Conservation (phyloP, 2,329 filamentous ascomycete species). For the Bipolaris victoriae region DNA sequence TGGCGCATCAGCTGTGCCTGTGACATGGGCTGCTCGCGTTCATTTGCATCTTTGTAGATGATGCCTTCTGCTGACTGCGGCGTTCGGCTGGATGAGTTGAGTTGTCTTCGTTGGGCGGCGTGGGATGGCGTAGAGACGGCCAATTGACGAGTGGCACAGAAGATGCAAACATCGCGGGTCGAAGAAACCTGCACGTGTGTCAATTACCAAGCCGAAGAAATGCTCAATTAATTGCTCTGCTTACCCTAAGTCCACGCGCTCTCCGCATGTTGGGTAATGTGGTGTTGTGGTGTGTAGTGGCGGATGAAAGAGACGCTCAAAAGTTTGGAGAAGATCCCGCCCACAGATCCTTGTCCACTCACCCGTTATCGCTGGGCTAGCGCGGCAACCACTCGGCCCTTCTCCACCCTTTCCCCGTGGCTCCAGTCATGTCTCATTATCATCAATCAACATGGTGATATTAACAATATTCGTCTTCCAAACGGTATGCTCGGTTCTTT, state of each 20-base stretch:
- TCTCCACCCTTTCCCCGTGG: not conserved
- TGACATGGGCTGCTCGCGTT: conserved; percentile 27
- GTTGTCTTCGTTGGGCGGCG: conserved; percentile 37
- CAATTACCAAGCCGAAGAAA: not conserved
- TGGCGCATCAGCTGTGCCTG: conserved; percentile 40
- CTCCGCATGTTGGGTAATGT: conserved; percentile 34
- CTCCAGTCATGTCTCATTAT: not conserved
- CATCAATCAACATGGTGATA: not conserved
- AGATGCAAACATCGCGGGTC: conserved; percentile 47
- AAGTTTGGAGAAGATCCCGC: conserved; percentile 26
- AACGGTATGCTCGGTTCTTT: not conserved
- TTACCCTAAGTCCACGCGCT: conserved; percentile 40
- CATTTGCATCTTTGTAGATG: conserved; percentile 33
- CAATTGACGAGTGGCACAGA: conserved; percentile 47
- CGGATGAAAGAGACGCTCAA: conserved; percentile 17
- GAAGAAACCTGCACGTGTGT: conserved; percentile 37
- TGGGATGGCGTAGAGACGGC: conserved; percentile 25
- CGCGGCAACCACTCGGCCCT: not conserved
- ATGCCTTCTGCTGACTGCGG: conserved; percentile 40
- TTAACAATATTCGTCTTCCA: not conserved
- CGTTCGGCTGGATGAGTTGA: conserved; percentile 43
- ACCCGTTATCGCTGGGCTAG: conserved; percentile 1
- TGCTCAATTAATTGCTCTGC: not conserved
- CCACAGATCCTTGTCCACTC: conserved; percentile 19
- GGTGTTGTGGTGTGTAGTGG: conserved; percentile 7